Evolutionary conservation across 192 early-diverging fungal genomes (phyloP).

Genomic region (Gorgonomyces haynaldii): DNA sequence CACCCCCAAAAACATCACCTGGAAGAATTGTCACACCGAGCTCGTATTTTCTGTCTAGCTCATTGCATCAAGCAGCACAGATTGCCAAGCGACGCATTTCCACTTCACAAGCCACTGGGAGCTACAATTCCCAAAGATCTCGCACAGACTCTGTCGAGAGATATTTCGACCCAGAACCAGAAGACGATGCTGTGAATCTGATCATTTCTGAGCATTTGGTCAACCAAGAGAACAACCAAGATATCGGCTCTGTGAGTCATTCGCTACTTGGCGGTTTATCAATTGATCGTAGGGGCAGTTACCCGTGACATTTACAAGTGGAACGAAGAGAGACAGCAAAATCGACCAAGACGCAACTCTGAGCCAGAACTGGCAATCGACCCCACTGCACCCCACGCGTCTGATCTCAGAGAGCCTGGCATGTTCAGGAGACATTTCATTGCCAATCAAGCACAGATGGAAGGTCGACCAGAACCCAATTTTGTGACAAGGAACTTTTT

Average conservation of each 20-base stretch:
- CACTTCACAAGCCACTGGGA: no score
- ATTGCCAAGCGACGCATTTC: no score
- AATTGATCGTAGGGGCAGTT: slow-evolving; percentile 44
- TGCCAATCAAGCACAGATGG: slow-evolving; percentile 50
- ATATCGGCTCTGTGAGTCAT: slow-evolving; percentile 28
- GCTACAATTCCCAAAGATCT: no score
- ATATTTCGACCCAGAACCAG: no score
- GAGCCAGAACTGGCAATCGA: slow-evolving; percentile 21
- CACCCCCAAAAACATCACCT: neutral
- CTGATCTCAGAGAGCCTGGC: slow-evolving; percentile 63
- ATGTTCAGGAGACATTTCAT: slow-evolving; percentile 83
- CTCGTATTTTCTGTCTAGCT: no score
- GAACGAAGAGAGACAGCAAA: slow-evolving; percentile 56
- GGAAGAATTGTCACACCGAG: no score
- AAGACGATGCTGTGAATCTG: no score
- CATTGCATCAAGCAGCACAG: no score
- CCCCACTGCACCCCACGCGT: slow-evolving; percentile 6
- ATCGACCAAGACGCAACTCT: slow-evolving; percentile 22
- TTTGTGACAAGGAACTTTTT: slow-evolving; percentile 74
- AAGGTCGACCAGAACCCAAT: slow-evolving; percentile 54
- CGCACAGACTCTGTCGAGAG: no score
- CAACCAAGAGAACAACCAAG: no score
- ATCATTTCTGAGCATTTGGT: no score
- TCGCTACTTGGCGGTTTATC: slow-evolving; percentile 20
- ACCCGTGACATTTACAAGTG: slow-evolving; percentile 86